Conservation (phyloP, 768 basidiomycete genomes). For the Cystofilobasidium macerans region DNA sequence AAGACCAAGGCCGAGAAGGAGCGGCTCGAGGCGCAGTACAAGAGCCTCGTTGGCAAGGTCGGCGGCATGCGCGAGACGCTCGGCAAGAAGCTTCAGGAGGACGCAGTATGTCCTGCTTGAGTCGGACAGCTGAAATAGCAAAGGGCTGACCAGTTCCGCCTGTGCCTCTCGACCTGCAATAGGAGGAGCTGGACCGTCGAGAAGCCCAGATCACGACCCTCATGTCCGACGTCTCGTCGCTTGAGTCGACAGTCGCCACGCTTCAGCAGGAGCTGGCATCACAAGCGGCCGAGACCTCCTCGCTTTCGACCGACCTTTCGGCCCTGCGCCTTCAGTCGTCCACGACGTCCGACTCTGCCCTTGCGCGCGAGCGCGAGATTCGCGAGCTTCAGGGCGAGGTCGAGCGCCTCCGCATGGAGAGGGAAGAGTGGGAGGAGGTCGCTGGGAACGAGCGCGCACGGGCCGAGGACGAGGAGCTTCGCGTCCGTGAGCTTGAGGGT, state of each 20-base stretch:
- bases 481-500: conserved; percentile 12
- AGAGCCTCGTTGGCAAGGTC: conserved; percentile 70
- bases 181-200: conserved; percentile 97
- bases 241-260: conserved; percentile 59
- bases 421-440: conserved; percentile 67
- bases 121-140: conserved; percentile 15
- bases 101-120: conserved; percentile 58
- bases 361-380: conserved; percentile 50
- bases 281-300: conserved; percentile 64
- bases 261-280: conserved; percentile 67
- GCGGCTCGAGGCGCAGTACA: conserved; percentile 70
- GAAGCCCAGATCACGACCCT: conserved; percentile 73
- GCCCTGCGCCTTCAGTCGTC: conserved; percentile 37
- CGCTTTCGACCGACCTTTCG: conserved; percentile 53
- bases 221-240: conserved; percentile 63
- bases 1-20: conserved; percentile 77
- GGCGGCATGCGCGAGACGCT: conserved; percentile 86
- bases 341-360: conserved; percentile 47
- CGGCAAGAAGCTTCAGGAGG: conserved; percentile 87
- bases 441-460: conserved; percentile 49
- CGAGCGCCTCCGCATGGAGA: conserved; percentile 71
- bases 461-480: conserved; percentile 43
- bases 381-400: conserved; percentile 74
- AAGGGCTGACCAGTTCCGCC: neutral
- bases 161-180: conserved; percentile 25